Percentiles rank a stretch among this genome's conserved stretches.
These are phyloP conservation scores for Xylaria telfairii DNA, from an alignment of 495 filamentous ascomycete species.

Conservation along the genomic window DNA sequence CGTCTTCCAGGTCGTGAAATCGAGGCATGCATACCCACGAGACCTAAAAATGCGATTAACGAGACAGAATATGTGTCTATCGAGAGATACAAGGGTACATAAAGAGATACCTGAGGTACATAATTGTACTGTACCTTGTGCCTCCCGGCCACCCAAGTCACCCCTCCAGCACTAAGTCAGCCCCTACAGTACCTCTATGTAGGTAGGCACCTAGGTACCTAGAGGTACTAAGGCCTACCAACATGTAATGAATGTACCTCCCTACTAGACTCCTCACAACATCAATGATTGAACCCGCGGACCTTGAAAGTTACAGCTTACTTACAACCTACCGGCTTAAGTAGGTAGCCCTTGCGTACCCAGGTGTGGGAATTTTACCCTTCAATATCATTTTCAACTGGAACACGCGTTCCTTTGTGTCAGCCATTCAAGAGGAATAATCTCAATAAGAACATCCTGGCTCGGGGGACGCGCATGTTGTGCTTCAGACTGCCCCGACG, in stretches of 20 bases:
- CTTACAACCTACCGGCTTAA: background rate
- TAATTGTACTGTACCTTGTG: no score
- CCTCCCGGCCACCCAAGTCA: no score
- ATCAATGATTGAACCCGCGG: no score
- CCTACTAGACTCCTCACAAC: no score
- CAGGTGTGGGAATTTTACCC: constrained; percentile 17
- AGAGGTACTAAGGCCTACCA: no score
- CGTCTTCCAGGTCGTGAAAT: background rate
- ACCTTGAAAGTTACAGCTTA: no score
- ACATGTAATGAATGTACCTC: no score
- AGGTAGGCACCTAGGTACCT: no score
- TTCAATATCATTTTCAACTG: constrained; percentile 15
- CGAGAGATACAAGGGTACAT: no score
- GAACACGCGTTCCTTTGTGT: constrained; percentile 16
- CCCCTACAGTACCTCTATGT: no score
- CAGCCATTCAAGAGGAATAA: constrained; percentile 11
- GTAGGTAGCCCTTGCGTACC: constrained; percentile 6
- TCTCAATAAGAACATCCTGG: background rate
- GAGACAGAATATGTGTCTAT: background rate
- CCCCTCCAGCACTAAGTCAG: no score
- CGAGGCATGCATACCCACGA: background rate
- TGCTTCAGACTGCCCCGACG: constrained; percentile 4
- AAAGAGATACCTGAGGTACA: background rate
- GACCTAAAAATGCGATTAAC: background rate
- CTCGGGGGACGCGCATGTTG: background rate